A percentile compares a stretch with the other conserved stretches of the same genome.
These are phyloP conservation scores for Cicer arietinum DNA, from an alignment of 306 rosid genomes.

Conservation along the genomic window DNA sequence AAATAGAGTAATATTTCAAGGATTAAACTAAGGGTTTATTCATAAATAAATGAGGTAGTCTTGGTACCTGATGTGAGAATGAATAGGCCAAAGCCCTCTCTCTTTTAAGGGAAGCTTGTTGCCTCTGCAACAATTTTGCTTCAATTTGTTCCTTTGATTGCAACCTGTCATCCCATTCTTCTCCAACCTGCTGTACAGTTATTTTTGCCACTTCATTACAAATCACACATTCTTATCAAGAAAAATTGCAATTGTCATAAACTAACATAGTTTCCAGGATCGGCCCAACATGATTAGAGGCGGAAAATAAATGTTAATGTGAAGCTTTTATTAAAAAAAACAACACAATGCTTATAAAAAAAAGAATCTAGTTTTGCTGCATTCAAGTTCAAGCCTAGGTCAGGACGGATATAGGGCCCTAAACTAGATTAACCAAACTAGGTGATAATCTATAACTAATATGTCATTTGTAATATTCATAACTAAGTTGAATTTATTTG, in stretches of 20 bases:
- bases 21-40: neutral
- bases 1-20: too few relatives aligned
- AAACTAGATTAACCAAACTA: too few relatives aligned
- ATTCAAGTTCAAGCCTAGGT: too few relatives aligned
- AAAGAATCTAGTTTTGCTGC: too few relatives aligned
- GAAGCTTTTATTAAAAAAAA: too few relatives aligned
- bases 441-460: too few relatives aligned
- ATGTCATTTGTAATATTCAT: too few relatives aligned
- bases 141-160: constrained; percentile 76
- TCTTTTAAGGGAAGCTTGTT: constrained; percentile 85
- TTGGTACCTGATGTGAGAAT: constrained; percentile 77
- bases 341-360: too few relatives aligned
- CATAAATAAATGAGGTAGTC: neutral
- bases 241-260: neutral
- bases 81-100: constrained; percentile 92
- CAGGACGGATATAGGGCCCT: too few relatives aligned
- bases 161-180: constrained; percentile 70
- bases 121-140: constrained; percentile 57
- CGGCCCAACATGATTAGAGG: too few relatives aligned
- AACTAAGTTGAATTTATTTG: too few relatives aligned
- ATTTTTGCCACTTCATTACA: constrained; percentile 31
- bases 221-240: neutral
- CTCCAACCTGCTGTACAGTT: constrained; percentile 53
- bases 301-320: too few relatives aligned
- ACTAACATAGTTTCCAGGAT: neutral